A percentile compares a stretch with the other conserved stretches of the same genome.
These are phyloP conservation scores for Vicia sativa DNA, from an alignment of 306 rosid species.

Conservation along the genomic window DNA sequence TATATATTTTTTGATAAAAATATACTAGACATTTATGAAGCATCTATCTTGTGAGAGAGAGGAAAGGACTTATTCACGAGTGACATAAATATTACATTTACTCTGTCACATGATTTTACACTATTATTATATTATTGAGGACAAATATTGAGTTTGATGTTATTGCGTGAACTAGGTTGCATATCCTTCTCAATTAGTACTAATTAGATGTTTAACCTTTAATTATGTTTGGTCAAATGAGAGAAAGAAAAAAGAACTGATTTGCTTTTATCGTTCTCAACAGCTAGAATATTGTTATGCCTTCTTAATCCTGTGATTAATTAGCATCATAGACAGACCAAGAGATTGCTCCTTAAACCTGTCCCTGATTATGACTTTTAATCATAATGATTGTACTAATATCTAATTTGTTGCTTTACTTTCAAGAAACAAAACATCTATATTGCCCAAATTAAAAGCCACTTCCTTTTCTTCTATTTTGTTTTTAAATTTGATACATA, in stretches of 20 bases:
- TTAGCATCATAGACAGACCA: not conserved
- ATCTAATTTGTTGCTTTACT: conserved; percentile 43
- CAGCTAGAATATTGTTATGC: conserved; percentile 17
- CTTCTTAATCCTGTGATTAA: conserved; percentile 35
- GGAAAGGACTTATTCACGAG: conserved; percentile 40
- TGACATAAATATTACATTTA: conserved; percentile 37
- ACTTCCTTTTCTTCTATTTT: not conserved
- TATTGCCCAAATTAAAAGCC: conserved; percentile 31
- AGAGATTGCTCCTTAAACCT: conserved; percentile 47
- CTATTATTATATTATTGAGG: not conserved
- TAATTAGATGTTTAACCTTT: conserved; percentile 19
- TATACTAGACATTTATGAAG: not conserved
- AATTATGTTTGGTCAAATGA: conserved; percentile 37
- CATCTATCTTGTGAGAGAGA: conserved; percentile 18
- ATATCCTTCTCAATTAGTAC: conserved; percentile 19
- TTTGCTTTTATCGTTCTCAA: conserved; percentile 21
- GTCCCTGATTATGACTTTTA: conserved; percentile 42
- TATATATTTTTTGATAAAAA: too few relatives aligned
- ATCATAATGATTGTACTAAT: conserved; percentile 37
- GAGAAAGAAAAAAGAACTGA: not conserved
- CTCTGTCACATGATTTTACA: conserved; percentile 49
- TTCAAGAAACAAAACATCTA: conserved; percentile 34
- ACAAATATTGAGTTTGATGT: not conserved
- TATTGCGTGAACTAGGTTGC: conserved; percentile 28
- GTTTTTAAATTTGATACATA: too few relatives aligned